These are phyloP conservation scores for Nicotiana undulata DNA, from an alignment of 257 asterid species.

Conservation along the genomic window DNA sequence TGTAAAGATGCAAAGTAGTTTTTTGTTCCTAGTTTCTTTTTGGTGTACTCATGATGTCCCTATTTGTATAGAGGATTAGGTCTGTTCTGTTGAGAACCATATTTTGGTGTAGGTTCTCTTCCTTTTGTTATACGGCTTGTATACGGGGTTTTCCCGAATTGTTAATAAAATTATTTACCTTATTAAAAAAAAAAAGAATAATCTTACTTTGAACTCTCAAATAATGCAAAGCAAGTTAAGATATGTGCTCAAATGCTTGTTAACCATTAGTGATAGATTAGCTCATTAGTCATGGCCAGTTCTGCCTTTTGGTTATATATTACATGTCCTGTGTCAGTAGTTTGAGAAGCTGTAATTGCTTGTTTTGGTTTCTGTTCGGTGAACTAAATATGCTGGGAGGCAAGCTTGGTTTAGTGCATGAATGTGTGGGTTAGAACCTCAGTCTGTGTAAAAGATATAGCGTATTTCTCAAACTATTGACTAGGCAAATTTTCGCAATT, in stretches of 20 bases:
- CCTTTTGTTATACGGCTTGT: too few relatives aligned
- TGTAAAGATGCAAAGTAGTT: too few relatives aligned
- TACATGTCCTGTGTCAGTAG: background rate
- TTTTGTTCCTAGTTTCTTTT: too few relatives aligned
- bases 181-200: too few relatives aligned
- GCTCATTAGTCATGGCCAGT: background rate
- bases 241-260: background rate
- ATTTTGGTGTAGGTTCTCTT: too few relatives aligned
- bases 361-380: background rate
- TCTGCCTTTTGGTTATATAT: background rate
- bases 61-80: too few relatives aligned
- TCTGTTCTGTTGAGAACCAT: too few relatives aligned
- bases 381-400: background rate
- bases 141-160: too few relatives aligned
- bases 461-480: background rate
- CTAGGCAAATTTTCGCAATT: background rate
- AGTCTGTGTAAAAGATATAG: background rate
- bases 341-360: constrained; percentile 2
- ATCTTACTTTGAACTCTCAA: background rate
- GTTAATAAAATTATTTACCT: too few relatives aligned
- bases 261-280: background rate
- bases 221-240: background rate
- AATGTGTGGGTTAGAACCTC: background rate
- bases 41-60: too few relatives aligned
- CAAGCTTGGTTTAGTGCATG: background rate